Evolutionary conservation across 768 basidiomycete genomes (phyloP), one percentile per base, ranked within the genome.

Genomic region (Pseudohyphozyma bogoriensis): DNA sequence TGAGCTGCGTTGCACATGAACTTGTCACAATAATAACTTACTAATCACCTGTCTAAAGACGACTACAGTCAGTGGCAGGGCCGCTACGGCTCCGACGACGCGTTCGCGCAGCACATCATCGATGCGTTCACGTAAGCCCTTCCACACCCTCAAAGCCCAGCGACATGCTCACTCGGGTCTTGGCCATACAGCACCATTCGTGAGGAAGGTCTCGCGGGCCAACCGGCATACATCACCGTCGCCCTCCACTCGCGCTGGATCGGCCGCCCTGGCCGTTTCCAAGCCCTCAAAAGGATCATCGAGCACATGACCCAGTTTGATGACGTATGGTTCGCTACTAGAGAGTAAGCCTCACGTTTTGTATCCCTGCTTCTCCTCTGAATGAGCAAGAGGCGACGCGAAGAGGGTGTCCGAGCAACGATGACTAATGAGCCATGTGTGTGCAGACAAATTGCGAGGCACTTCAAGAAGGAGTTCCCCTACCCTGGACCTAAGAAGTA

Each of bases 321-420:
- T 40, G 70, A 68, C 55, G 70, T 71, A 9, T 69, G 68, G 68
- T 66, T 71, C 51, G 68, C 68, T 2, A 71, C 70, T 10, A 36
- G 69, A 22, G 70, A 71, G 46, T n/a, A n/a, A n/a, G n/a, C n/a
- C n/a, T n/a, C n/a, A n/a, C n/a, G n/a, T n/a, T n/a, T n/a, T n/a
- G n/a, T n/a, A n/a, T n/a, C n/a, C n/a, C n/a, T n/a, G n/a, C n/a
- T n/a, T n/a, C n/a, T n/a, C n/a, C n/a, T n/a, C n/a, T n/a, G n/a
- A n/a, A n/a, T n/a, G n/a, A n/a, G n/a, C n/a, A n/a, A n/a, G n/a
- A n/a, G n/a, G n/a, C n/a, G n/a, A n/a, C n/a, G n/a, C n/a, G n/a
- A n/a, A n/a, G n/a, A n/a, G n/a, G n/a, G n/a, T n/a, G n/a, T n/a
- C n/a, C n/a, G n/a, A n/a, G n/a, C n/a, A n/a, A n/a, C n/a, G n/a